Evolutionary conservation across 805 yeast species (phyloP), one percentile per base, ranked within the genome.

Genomic region (Metschnikowia anglica): DNA sequence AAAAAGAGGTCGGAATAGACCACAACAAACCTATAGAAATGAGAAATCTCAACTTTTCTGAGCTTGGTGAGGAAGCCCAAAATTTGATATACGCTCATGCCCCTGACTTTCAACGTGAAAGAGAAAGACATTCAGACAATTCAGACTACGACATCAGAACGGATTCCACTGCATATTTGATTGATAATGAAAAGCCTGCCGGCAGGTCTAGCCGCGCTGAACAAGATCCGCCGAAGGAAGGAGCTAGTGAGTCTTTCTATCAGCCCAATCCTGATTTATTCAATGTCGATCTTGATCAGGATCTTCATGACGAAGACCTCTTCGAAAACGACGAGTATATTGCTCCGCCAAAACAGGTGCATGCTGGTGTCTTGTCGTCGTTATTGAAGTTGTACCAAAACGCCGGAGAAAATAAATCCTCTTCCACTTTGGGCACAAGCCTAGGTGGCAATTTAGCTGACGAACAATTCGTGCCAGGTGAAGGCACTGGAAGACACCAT

Each of bases 281-380:
- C 39, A 52, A 58, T 24, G 69, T 66, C 12, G 67, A 61, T 23
- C 55, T 60, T 26, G 60, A 61, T 44, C 65, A 58, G 4, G 68
- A 57, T 11, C 56, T 53, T 2, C 68, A 68, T 44, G 54, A 55
- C 32, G 61, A 60, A 5, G 49, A 52, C 18, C 59, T 61, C 21
- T 60, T 59, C 13, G 63, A 58, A 15, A 60, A 54, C 26, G 63
- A 55, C 17, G 75, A 64, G 13, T 79, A 76, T 34, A 70, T 76
- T 41, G 74, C 80, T 2, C 76, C 83, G 0, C 79, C 84, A 5
- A 69, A 73, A 31, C 76, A 76, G 40, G 90, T 88, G 10, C 84
- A 84, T 52, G 89, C 89, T 19, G 97, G 97, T 62, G 91, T 89
- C 13, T 72, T 89, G 21, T 86, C 96, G 0, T 80, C 91, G 1